Evolutionary conservation across 768 basidiomycete genomes (phyloP), one percentile per base, ranked within the genome.

Genomic region (Hericium coralloides): DNA sequence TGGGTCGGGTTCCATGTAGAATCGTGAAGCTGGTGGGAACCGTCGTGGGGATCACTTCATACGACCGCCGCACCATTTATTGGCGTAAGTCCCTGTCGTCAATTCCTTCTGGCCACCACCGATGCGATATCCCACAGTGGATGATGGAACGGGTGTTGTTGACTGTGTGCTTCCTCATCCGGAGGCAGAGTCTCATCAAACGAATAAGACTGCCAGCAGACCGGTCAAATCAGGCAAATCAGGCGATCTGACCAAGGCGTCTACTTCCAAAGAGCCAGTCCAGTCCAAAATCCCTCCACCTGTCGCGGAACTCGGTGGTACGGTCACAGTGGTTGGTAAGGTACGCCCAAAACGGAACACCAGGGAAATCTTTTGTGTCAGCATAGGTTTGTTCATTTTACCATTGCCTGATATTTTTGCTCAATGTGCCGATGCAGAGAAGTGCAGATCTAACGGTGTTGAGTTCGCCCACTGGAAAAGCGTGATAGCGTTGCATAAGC

Each of bases 91-190:
- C 18, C 20, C 5, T 23, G 14, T 12, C 14, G 15, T 31, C 10
- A 20, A 23, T 49, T n/a, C 12, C 10, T 43, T 45, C 4, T 38
- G 36, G 5, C 49, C 8, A 37, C 49, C 20, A 12, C 7, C n/a
- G 31, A 41, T 57, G 43, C 36, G n/a, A n/a, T 57, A 3, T 17
- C 48, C 18, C 6, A 26, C 53, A 91, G 87, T 91, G 58, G 89
- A 92, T 64, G 89, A 92, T 62, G 87, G 88, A 5, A 86, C 87
- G 1, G 82, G 73, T 26, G 82, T 85, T 3, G 74, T 92, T 23
- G 88, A 91, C 49, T 91, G 89, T 63, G 64, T 73, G 2, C 77
- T 81, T 64, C 73, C 70, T 22, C 71, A 73, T 43, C 67, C 69
- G 5, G 60, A 68, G 22, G 65, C 67, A 10, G 59, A 64, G 0